Evolutionary conservation across 345 rosid species (phyloP).

Genomic region (Geranium rotundifolium): DNA sequence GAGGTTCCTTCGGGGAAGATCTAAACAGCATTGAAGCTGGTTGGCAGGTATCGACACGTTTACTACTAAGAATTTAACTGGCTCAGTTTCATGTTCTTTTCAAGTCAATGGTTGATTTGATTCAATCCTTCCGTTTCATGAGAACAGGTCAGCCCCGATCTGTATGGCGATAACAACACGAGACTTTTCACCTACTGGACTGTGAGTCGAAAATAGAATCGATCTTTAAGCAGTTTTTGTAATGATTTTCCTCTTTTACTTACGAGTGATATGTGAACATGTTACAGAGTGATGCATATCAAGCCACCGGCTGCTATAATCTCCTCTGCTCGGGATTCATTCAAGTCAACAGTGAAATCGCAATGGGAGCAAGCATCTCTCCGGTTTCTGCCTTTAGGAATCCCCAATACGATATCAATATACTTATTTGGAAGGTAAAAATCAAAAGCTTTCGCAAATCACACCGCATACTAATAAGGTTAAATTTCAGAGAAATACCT

Average conservation of each 20-base stretch:
- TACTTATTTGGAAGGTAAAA: slow-evolving; percentile 91
- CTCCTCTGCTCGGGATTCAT: slow-evolving; percentile 93
- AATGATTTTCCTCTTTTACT: background rate
- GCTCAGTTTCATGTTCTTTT: background rate
- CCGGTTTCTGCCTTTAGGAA: slow-evolving; percentile 78
- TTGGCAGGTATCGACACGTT: slow-evolving; percentile 50
- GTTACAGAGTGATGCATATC: slow-evolving; percentile 92
- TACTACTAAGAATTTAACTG: slow-evolving; percentile 7
- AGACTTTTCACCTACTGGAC: slow-evolving; percentile 99
- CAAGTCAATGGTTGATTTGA: background rate
- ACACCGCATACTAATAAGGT: background rate
- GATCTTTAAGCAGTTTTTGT: background rate
- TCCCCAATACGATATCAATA: slow-evolving; percentile 92
- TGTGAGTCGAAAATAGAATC: slow-evolving; percentile 27
- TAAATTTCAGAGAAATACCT: too few species aligned
- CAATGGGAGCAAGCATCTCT: slow-evolving; percentile 96
- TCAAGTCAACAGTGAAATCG: slow-evolving; percentile 85
- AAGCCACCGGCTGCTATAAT: slow-evolving; percentile 98
- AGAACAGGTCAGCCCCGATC: slow-evolving; percentile 91
- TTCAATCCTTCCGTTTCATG: slow-evolving; percentile 6
- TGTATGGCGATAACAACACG: slow-evolving; percentile 96
- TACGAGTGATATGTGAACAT: background rate
- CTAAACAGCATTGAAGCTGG: slow-evolving; percentile 53
- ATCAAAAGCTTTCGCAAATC: background rate
- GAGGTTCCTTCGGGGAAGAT: slow-evolving; percentile 46